Percentiles rank a stretch among this genome's conserved stretches.
These are phyloP conservation scores for Boechera stricta DNA, from an alignment of 345 rosid species.

Conservation along the genomic window DNA sequence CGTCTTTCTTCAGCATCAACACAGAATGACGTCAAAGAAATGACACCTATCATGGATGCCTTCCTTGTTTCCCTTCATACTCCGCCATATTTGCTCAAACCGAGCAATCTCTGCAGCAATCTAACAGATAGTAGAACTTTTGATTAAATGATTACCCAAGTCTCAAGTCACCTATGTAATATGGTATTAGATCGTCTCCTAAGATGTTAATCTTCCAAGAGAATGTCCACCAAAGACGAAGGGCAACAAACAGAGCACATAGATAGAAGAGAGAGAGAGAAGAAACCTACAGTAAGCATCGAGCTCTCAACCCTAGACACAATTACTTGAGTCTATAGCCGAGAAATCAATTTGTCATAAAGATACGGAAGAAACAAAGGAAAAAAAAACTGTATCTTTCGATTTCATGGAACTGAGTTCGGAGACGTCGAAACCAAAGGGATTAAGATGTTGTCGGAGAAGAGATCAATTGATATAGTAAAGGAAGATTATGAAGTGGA, in stretches of 20 bases:
- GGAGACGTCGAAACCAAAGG: too few relatives aligned
- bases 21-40: constrained; percentile 78
- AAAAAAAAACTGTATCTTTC: not conserved
- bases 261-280: too few relatives aligned
- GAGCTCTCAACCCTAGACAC: too few relatives aligned
- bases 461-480: too few relatives aligned
- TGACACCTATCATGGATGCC: constrained; percentile 50
- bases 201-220: not conserved
- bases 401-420: not conserved
- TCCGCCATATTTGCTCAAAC: constrained; percentile 89
- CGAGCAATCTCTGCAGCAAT: constrained; percentile 67
- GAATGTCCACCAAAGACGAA: too few relatives aligned
- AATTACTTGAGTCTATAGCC: not conserved
- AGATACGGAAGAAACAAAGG: too few relatives aligned
- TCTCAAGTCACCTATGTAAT: constrained; percentile 3
- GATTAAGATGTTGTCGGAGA: too few relatives aligned
- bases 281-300: too few relatives aligned
- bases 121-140: constrained; percentile 43
- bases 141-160: constrained; percentile 15
- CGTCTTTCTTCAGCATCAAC: constrained; percentile 60
- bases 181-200: not conserved
- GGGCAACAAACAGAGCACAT: too few relatives aligned
- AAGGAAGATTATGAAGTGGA: too few relatives aligned
- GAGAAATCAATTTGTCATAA: not conserved
- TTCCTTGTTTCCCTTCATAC: constrained; percentile 54